Evolutionary conservation across 202 grass and related monocot genomes (phyloP).

Genomic region (Panicum hallii): DNA sequence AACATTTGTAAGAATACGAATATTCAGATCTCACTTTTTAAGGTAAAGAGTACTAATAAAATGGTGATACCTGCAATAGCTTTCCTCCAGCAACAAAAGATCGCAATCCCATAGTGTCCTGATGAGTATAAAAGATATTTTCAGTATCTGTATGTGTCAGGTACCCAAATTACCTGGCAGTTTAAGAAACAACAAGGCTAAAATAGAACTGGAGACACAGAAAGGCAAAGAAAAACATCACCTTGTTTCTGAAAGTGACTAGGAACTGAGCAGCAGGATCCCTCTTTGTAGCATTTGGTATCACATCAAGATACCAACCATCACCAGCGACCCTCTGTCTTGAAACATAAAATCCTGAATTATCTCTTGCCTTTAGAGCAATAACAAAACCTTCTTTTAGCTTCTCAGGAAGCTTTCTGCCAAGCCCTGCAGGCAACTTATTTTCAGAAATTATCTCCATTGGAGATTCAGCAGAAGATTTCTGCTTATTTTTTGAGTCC

Average conservation of each 20-base stretch:
- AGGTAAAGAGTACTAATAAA: conserved; percentile 28
- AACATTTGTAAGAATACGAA: background rate
- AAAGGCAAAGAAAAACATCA: conserved; percentile 18
- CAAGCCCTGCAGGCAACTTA: conserved; percentile 47
- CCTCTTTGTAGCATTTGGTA: conserved; percentile 85
- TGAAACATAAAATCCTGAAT: conserved; percentile 75
- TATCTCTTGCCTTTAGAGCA: conserved; percentile 68
- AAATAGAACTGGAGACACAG: background rate
- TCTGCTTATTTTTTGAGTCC: conserved; percentile 74
- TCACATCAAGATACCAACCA: conserved; percentile 86
- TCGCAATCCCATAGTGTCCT: conserved; percentile 86
- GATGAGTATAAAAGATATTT: conserved; percentile 35
- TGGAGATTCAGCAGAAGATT: conserved; percentile 71
- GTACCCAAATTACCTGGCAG: conserved; percentile 13
- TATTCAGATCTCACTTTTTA: background rate
- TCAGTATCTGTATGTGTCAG: conserved; percentile 31
- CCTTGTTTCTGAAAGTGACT: conserved; percentile 84
- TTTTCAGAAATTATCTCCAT: conserved; percentile 91
- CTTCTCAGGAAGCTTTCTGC: conserved; percentile 52
- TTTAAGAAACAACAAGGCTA: conserved; percentile 39
- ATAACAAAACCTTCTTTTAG: conserved; percentile 89
- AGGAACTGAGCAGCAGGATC: conserved; percentile 91
- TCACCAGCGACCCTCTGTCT: conserved; percentile 65
- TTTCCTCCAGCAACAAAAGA: conserved; percentile 91
- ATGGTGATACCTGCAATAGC: conserved; percentile 75